Percentiles rank a stretch among this genome's conserved stretches.
Conservation (phyloP, 345 rosid species). For the Citrus reticulata region DNA sequence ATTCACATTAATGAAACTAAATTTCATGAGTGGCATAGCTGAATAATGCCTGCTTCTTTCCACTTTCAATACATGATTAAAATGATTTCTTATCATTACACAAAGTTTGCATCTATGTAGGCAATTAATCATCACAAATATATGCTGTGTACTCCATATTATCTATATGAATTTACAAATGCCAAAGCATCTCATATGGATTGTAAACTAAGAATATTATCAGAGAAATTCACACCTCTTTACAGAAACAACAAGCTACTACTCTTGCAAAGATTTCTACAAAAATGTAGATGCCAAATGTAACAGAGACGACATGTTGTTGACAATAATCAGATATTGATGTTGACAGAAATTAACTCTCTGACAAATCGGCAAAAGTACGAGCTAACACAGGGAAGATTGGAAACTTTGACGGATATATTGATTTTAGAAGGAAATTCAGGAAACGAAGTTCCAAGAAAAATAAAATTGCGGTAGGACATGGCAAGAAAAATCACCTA, state of each 20-base stretch:
- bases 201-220: not conserved
- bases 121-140: not conserved
- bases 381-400: not conserved
- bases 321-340: not conserved
- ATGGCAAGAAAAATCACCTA: constrained; percentile 48
- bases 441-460: not conserved
- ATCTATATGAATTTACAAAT: not conserved
- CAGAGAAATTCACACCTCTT: not conserved
- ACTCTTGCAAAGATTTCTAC: not conserved
- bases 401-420: not conserved
- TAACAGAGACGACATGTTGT: not conserved
- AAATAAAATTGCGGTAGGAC: not conserved
- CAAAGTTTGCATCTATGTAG: not conserved
- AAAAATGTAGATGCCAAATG: not conserved
- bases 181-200: not conserved
- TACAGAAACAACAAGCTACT: not conserved
- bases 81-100: not conserved
- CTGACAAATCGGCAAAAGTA: not conserved
- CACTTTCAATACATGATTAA: not conserved
- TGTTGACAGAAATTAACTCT: not conserved
- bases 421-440: not conserved
- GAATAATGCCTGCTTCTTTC: not conserved
- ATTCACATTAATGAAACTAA: not conserved
- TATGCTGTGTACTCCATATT: not conserved
- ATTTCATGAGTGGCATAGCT: not conserved